Percentiles rank a stretch among this genome's conserved stretches.
Conservation (phyloP, 2,329 filamentous ascomycete species). For the Colletotrichum plurivorum region DNA sequence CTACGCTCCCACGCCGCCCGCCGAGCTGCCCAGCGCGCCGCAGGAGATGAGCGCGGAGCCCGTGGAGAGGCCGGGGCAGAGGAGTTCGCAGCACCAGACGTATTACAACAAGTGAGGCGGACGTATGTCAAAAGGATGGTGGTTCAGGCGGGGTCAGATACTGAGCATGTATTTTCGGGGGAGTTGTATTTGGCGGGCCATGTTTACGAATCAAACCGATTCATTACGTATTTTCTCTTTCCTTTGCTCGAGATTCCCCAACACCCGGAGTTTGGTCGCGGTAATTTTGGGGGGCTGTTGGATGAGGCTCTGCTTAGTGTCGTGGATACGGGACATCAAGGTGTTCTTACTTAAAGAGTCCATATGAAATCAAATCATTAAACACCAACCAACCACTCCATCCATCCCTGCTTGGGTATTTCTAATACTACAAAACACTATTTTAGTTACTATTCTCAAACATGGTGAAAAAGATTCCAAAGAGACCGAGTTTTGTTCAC, state of each 20-base stretch:
- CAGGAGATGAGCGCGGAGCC: slow-evolving; percentile 35
- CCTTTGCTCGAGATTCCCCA: slow-evolving; percentile 7
- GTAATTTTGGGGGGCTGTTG: background rate
- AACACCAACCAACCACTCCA: too few species aligned
- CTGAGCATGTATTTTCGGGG: background rate
- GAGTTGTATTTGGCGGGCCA: background rate
- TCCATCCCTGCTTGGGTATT: too few species aligned
- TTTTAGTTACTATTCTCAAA: too few species aligned
- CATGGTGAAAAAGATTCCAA: too few species aligned
- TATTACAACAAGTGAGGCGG: slow-evolving; percentile 32
- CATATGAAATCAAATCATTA: too few species aligned
- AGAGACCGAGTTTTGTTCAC: too few species aligned
- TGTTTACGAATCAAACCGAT: background rate
- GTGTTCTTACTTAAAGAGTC: too few species aligned
- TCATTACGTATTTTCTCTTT: background rate
- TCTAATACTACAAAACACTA: too few species aligned
- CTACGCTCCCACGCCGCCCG: slow-evolving; percentile 2
- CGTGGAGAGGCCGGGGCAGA: background rate
- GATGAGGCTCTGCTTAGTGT: too few species aligned
- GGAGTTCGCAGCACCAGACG: slow-evolving; percentile 29
- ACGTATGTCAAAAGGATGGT: background rate
- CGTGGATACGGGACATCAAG: too few species aligned
- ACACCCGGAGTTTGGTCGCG: slow-evolving; percentile 1
- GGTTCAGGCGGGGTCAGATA: background rate
- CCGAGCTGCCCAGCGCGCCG: slow-evolving; percentile 21